Evolutionary conservation across 768 basidiomycete genomes (phyloP), one percentile per base, ranked within the genome.

Genomic region (Aureoboletus auriporus): DNA sequence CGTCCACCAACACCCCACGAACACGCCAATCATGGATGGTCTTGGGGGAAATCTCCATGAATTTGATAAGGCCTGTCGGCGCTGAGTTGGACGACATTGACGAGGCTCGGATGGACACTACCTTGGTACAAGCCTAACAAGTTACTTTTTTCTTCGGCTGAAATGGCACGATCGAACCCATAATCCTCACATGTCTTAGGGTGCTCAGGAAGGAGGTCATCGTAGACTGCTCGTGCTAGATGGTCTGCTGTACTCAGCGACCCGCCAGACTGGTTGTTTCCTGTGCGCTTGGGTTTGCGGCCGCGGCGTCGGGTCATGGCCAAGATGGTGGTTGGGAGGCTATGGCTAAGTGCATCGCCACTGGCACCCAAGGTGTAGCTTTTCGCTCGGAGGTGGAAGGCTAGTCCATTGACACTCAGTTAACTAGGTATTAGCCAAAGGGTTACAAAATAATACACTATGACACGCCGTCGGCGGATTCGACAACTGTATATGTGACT

Each of bases 171-270:
- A 3, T 45, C 35, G 39, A 74, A 72, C 2, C 73, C 71, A 46
- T 67, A 74, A 45, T 72, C 71, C 23, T 52, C 27, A 13, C 58
- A 46, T 10, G 73, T 72, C 43, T 68, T 62, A 1, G 44, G 29
- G 51, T 72, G 53, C 6, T 60, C 54, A 5, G 71, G 73, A 8
- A 69, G 16, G 8, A 46, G 30, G 42, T 69, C 50, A 8, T 38
- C 9, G 13, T 44, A 8, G 16, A 53, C 38, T 10, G 69, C 69
- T 23, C 56, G 61, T 0, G 60, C 58, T 29, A 74, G 63, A 46
- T 66, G n/a, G 28, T 51, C 45, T 9, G 51, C 42, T 5, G 47
- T 42, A 23, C 3, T 37, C 5, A 20, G 12, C 9, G 30, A 9
- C 9, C 12, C 30, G 30, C 30, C 20, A 23, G 20, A 23, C 20